phyloP scores from a whole-genome alignment of 768 basidiomycete species.

The Tulasnella sp. region DNA sequence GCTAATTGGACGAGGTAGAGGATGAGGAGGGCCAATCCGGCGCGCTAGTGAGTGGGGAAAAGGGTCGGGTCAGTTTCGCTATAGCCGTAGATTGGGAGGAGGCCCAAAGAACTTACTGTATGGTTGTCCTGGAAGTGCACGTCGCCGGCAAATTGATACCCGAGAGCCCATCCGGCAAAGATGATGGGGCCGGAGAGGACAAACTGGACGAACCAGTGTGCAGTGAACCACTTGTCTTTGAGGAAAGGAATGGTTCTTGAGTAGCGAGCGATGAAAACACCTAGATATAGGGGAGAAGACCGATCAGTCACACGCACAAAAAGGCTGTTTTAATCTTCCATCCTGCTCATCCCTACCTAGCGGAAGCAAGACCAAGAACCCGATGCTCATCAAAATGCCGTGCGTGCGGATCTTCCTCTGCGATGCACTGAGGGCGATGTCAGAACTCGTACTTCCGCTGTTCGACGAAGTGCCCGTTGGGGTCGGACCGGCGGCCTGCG shows the following conservation, averaged over 20 bases:
- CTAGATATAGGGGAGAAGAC: neutral
- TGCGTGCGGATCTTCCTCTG: slow-evolving; percentile 46
- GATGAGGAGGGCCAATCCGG: slow-evolving; percentile 51
- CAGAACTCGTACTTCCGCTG: neutral
- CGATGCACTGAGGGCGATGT: slow-evolving; percentile 30
- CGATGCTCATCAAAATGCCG: slow-evolving; percentile 49
- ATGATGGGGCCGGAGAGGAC: slow-evolving; percentile 53
- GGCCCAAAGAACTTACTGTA: slow-evolving; percentile 30
- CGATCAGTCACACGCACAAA: neutral
- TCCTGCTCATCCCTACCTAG: slow-evolving; percentile 37
- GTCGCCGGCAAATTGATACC: slow-evolving; percentile 37
- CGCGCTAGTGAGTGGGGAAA: slow-evolving; percentile 41
- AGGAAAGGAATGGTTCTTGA: slow-evolving; percentile 43
- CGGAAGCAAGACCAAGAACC: slow-evolving; percentile 57
- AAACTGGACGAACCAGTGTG: slow-evolving; percentile 50
- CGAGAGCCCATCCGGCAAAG: slow-evolving; percentile 47
- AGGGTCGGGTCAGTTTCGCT: neutral
- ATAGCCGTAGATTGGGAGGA: neutral
- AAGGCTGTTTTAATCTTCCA: too few relatives aligned
- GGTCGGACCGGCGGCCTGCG: neutral
- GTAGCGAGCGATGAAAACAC: slow-evolving; percentile 52
- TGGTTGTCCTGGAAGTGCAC: slow-evolving; percentile 41
- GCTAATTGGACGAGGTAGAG: slow-evolving; percentile 52
- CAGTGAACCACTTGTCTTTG: slow-evolving; percentile 46
- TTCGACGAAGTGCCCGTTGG: neutral